These are phyloP conservation scores for Ophiostoma pallidulum DNA, from an alignment of 2,329 filamentous ascomycete genomes.

Conservation along the genomic window DNA sequence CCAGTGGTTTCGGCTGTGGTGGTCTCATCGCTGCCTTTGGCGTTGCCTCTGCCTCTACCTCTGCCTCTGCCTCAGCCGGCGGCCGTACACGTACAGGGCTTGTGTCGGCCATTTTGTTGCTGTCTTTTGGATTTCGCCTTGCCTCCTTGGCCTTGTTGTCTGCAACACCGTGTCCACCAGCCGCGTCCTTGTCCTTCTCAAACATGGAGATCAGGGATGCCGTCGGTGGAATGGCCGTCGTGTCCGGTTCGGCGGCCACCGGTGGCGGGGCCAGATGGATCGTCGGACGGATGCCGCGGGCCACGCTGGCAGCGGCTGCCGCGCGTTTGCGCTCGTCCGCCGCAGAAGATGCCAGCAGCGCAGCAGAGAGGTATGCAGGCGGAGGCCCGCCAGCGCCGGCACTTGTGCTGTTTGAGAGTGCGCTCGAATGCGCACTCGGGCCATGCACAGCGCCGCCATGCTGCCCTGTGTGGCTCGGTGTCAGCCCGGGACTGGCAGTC, in stretches of 20 bases:
- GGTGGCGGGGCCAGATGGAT: slow-evolving; percentile 28
- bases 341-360: slow-evolving; percentile 5
- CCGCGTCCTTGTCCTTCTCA: slow-evolving; percentile 36
- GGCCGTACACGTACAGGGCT: too few relatives aligned
- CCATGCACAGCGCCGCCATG: too few relatives aligned
- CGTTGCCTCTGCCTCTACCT: slow-evolving; percentile 5
- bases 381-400: background rate
- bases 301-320: background rate
- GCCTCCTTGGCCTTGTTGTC: too few relatives aligned
- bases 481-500: slow-evolving; percentile 39
- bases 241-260: slow-evolving; percentile 31
- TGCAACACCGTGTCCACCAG: too few relatives aligned
- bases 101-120: too few relatives aligned
- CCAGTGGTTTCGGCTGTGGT: background rate
- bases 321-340: slow-evolving; percentile 2
- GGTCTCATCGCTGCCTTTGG: background rate
- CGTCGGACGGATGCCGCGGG: background rate
- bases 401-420: background rate
- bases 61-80: slow-evolving; percentile 21
- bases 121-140: too few relatives aligned
- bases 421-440: too few relatives aligned
- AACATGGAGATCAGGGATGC: slow-evolving; percentile 60
- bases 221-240: slow-evolving; percentile 51
- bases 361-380: slow-evolving; percentile 8
- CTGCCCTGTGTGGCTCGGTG: slow-evolving; percentile 29